Percentiles rank a stretch among this genome's conserved stretches.
Evolutionary conservation across 441 rosid genomes (phyloP).

Genomic region (Arabidopsis hybrid): DNA sequence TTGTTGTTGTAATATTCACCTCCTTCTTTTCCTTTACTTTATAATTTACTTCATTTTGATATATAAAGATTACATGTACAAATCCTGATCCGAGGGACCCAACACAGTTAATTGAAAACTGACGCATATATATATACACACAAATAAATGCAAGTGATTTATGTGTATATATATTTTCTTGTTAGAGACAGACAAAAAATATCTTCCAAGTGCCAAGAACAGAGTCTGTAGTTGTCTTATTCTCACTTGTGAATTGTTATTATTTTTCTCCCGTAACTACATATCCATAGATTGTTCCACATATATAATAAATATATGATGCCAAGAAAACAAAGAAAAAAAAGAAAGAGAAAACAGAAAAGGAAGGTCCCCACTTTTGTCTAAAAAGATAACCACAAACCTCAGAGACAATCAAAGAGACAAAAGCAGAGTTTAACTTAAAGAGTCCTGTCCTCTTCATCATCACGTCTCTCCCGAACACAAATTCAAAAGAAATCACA

Average conservation of each 20-base stretch:
- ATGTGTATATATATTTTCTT: background rate
- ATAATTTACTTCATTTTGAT: background rate
- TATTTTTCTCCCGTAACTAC: background rate
- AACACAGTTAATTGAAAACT: background rate
- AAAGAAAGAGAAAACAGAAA: no score
- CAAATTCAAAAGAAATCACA: background rate
- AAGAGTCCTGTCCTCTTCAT: background rate
- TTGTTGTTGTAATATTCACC: conserved; percentile 22
- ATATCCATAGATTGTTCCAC: background rate
- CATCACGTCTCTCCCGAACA: conserved; percentile 18
- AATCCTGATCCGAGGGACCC: conserved; percentile 11
- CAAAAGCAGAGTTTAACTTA: background rate
- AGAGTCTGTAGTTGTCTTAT: background rate
- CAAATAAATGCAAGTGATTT: no score
- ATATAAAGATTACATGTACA: conserved; percentile 4
- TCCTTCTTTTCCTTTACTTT: background rate
- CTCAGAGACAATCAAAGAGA: conserved; percentile 30
- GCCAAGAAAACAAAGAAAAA: background rate
- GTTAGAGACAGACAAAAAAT: conserved; percentile 10
- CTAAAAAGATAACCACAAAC: conserved; percentile 42
- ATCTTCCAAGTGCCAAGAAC: conserved; percentile 12
- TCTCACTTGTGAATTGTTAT: background rate
- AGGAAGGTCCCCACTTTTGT: conserved; percentile 34
- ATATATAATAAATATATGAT: background rate
- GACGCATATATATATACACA: background rate